Evolutionary conservation across 805 yeast species (phyloP).

Genomic region (Lipomyces orientalis): DNA sequence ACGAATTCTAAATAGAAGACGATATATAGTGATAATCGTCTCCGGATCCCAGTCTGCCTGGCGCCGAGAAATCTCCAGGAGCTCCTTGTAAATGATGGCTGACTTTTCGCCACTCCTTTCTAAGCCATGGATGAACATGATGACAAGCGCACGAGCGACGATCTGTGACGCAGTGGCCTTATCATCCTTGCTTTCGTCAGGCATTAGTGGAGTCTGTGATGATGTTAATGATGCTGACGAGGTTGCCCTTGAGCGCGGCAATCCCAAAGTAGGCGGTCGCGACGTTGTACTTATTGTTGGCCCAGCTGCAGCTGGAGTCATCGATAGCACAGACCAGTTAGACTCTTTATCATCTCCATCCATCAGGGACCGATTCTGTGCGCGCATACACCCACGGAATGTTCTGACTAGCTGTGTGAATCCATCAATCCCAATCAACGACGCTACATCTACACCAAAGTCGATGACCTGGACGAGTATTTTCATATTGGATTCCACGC

Average conservation of each 20-base stretch:
- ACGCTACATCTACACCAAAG: slow-evolving; percentile 40
- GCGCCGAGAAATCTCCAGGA: slow-evolving; percentile 38
- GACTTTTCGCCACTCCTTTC: slow-evolving; percentile 48
- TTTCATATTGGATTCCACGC: slow-evolving; percentile 43
- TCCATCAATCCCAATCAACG: slow-evolving; percentile 14
- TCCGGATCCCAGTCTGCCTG: slow-evolving; percentile 34
- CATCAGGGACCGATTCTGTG: slow-evolving; percentile 38
- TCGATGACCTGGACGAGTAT: slow-evolving; percentile 45
- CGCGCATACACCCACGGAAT: slow-evolving; percentile 39
- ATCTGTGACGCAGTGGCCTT: slow-evolving; percentile 30
- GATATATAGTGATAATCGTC: slow-evolving; percentile 53
- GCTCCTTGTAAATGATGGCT: slow-evolving; percentile 47
- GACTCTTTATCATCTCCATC: not conserved
- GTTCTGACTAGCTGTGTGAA: slow-evolving; percentile 18
- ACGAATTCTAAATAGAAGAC: slow-evolving; percentile 62
- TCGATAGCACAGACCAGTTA: not conserved
- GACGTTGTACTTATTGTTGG: not conserved
- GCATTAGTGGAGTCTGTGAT: not conserved
- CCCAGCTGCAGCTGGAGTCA: not conserved
- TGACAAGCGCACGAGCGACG: slow-evolving; percentile 40
- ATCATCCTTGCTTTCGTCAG: slow-evolving; percentile 5
- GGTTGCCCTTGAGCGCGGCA: not conserved
- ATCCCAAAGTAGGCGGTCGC: not conserved
- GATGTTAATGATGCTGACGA: not conserved
- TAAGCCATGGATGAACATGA: slow-evolving; percentile 48